Percentiles rank a stretch among this genome's conserved stretches.
Evolutionary conservation across 2,329 filamentous ascomycete genomes (phyloP).

Genomic region (Penicillium aurantiogriseum): DNA sequence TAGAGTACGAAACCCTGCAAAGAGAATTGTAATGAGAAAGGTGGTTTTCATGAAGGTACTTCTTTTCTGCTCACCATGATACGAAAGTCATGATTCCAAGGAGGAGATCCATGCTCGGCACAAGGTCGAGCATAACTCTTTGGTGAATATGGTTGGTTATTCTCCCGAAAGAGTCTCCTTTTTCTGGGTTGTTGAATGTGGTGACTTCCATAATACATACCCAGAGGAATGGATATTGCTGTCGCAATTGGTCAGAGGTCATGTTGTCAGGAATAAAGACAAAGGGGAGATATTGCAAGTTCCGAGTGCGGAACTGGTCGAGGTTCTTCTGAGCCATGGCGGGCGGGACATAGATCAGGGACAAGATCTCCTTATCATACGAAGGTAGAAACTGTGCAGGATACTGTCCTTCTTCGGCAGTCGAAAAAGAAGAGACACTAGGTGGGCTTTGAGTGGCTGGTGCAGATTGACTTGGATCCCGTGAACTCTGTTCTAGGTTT

Average conservation of each 20-base stretch:
- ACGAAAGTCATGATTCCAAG: slow-evolving; percentile 23
- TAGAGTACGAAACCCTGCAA: slow-evolving; percentile 23
- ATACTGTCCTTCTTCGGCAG: neutral
- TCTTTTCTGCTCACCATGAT: slow-evolving; percentile 17
- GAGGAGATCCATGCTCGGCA: slow-evolving; percentile 23
- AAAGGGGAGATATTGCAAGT: slow-evolving; percentile 32
- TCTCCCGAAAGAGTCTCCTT: slow-evolving; percentile 16
- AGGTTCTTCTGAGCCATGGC: slow-evolving; percentile 21
- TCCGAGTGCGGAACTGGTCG: slow-evolving; percentile 21
- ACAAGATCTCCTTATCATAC: slow-evolving; percentile 10
- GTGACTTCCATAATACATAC: slow-evolving; percentile 39
- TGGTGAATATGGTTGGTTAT: slow-evolving; percentile 23
- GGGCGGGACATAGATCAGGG: slow-evolving; percentile 14
- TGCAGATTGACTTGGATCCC: neutral
- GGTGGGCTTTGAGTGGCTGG: neutral
- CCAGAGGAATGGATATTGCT: slow-evolving; percentile 42
- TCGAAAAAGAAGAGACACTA: slow-evolving; percentile 6
- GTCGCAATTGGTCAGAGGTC: slow-evolving; percentile 29
- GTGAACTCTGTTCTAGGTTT: neutral
- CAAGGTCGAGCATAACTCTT: slow-evolving; percentile 20
- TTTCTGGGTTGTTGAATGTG: slow-evolving; percentile 14
- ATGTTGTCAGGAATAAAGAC: slow-evolving; percentile 22
- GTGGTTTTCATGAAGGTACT: neutral
- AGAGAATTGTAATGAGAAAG: neutral
- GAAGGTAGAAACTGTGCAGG: neutral